A percentile compares a stretch with the other conserved stretches of the same genome.
Evolutionary conservation across 257 asterid species (phyloP).

Genomic region (Jasminum sambac): DNA sequence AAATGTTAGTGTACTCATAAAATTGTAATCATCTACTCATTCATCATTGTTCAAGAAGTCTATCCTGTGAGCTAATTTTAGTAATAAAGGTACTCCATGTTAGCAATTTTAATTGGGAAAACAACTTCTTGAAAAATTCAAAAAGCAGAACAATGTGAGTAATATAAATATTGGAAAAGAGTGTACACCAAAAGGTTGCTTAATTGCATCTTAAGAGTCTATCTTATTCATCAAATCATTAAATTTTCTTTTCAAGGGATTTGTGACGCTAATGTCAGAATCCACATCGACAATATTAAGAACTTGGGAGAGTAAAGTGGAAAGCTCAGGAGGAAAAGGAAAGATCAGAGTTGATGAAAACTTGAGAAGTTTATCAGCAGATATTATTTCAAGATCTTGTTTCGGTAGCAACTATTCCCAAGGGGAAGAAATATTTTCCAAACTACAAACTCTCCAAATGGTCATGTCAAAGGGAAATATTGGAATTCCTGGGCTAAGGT

Average conservation of each 20-base stretch:
- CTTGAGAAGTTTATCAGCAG: slow-evolving; percentile 68
- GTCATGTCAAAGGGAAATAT: slow-evolving; percentile 53
- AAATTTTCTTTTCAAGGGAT: slow-evolving; percentile 35
- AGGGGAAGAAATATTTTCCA: slow-evolving; percentile 57
- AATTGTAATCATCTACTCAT: not conserved
- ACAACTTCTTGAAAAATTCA: not conserved
- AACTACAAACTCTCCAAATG: slow-evolving; percentile 54
- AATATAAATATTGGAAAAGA: not conserved
- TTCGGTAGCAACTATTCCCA: slow-evolving; percentile 64
- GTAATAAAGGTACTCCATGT: not conserved
- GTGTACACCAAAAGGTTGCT: not conserved
- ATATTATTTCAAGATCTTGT: slow-evolving; percentile 71
- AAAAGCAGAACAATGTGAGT: not conserved
- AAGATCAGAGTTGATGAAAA: slow-evolving; percentile 54
- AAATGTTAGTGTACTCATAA: not conserved
- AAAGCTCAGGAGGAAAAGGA: slow-evolving; percentile 27
- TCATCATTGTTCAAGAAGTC: not conserved
- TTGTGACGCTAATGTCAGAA: slow-evolving; percentile 59
- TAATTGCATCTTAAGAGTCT: not conserved
- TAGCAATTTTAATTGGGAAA: not conserved
- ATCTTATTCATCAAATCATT: not conserved
- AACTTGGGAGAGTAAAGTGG: slow-evolving; percentile 53
- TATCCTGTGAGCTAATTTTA: not conserved
- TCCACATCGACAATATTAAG: slow-evolving; percentile 47
- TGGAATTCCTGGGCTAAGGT: slow-evolving; percentile 79